Base-by-base conservation (phyloP, 176 grass and related monocot species). In the Musa acuminata region DNA sequence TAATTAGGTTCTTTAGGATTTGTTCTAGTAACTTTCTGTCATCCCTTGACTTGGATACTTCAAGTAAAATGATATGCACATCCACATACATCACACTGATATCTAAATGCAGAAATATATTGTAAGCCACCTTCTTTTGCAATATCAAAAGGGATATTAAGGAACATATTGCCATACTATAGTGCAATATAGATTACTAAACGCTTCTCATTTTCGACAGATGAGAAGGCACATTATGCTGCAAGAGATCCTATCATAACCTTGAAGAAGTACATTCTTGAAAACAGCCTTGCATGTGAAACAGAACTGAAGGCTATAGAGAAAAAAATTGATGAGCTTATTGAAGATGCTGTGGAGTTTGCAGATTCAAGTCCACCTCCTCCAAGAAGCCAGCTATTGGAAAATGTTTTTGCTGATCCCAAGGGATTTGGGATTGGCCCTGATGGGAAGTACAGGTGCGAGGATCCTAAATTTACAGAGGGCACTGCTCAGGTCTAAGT, bases 361-460 rank as follows among this genome's bases (percentile, higher is more conserved):
- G 93, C 93, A 0, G 93, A 96, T 3, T 79, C 89, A 51, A 96
- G 93, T 75, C 93, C 93, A 0, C 87, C 26, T 19, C 93, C 93
- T 64, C 93, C 89, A 52, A 80, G 90, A 62, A 96, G 89, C 59
- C 93, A 96, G 68, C 77, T 96, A 13, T 53, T 96, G 64, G 93
- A 96, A 72, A 92, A 92, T 13, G 93, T 96, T 26, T 96, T 96
- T 23, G 81, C 90, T 0, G 89, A 96, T 64, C 90, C 95, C 52
- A 99, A 86, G 55, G 95, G 95, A 52, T 99, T 99, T n/a, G 95
- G 95, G 64, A 93, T 99, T 1, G 95, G 95, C 11, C 88, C 95
- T 0, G 95, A 94, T 19, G 95, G 95, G 8, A 91, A 85, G 82
- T 99, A 99, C 69, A 75, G 95, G 49, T 99, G 95, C 0, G 95